Evolutionary conservation across 495 filamentous ascomycete genomes (phyloP), one percentile per base, ranked within the genome.

Genomic region (Clohesyomyces aquaticus): DNA sequence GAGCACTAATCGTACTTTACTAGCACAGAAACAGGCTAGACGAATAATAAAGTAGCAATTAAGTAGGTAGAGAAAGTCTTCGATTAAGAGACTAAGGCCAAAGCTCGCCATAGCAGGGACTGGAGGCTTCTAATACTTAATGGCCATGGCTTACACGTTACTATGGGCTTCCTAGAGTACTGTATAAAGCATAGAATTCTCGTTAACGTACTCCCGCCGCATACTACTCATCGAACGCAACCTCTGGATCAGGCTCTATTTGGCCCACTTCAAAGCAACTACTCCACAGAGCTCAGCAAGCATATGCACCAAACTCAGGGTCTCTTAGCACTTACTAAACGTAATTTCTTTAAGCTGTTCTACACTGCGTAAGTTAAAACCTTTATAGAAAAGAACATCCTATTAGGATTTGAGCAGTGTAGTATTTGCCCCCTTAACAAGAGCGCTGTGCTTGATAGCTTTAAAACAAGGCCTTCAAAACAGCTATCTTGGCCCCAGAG

Each of bases 181-280:
- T 19, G n/a, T 43, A 0, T 56, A 52, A 18, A 43, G n/a, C 18
- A 58, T 11, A 38, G 22, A 12, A 66, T 69, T 28, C n/a, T 61
- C 18, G 0, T 63, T 19, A 18, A 19, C 28, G n/a, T 49, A 14
- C 41, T 42, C 38, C 57, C 65, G 3, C 54, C 49, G n/a, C 65
- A 69, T 54, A 53, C 56, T 18, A 69, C 55, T 35, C 54, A 69
- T 43, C 19, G 35, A 11, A 23, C 65, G 25, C 63, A 69, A 43
- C 55, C 63, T 32, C 46, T 69, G n/a, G 53, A 69, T 56, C 26
- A 67, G 12, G 38, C 42, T 28, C 28, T 53, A 28, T 53, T 53
- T 23, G 12, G 16, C 28, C 50, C 21, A 16, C 25, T 53, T n/a
- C 6, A 16, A 16, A 53, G 16, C 16, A 18, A 25, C 23, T 53